Evolutionary conservation across 495 filamentous ascomycete genomes (phyloP), one percentile per base, ranked within the genome.

Genomic region (Cairneyella variabilis): DNA sequence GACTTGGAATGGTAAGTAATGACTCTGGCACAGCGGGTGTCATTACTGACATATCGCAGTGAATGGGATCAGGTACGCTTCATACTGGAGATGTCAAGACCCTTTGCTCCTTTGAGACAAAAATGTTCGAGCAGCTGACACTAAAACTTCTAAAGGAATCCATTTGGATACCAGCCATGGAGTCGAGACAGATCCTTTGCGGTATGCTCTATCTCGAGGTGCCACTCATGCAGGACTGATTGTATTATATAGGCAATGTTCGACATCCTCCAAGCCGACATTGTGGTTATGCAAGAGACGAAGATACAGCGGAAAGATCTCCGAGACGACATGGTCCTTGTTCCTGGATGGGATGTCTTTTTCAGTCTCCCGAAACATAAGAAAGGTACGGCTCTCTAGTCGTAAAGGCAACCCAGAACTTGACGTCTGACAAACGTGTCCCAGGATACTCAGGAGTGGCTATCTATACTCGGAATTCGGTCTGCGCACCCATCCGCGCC

Each of bases 291-390:
- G 71, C 93, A 98, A 66, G 93, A 98, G 67, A 86, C 89, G 22
- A 98, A 96, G 71, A 97, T 98, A 44, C 93, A 98, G 64, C 80
- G 87, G 18, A 97, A 96, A 64, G 92, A 98, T 60, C 76, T 98
- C 2, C 75, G 77, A 23, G 93, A 97, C 74, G 93, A 96, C 65
- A 97, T 98, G 91, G 91, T 98, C 12, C 68, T 97, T 4, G 84
- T 98, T 0, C 84, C 90, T 0, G 93, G 93, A 21, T 98, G 93
- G 93, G 93, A 98, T 66, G 95, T 91, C 58, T 96, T 84, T 66
- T 97, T 96, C 69, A 96, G 89, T 63, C 76, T 98, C 6, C 93
- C 93, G 7, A 87, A 82, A 64, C 76, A 93, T 59, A 97, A 97
- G 70, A 96, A 97, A 72, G 93, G 91, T 88, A 66, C 12, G 58